Conservation (phyloP, 345 rosid genomes). For the Brassica juncea region DNA sequence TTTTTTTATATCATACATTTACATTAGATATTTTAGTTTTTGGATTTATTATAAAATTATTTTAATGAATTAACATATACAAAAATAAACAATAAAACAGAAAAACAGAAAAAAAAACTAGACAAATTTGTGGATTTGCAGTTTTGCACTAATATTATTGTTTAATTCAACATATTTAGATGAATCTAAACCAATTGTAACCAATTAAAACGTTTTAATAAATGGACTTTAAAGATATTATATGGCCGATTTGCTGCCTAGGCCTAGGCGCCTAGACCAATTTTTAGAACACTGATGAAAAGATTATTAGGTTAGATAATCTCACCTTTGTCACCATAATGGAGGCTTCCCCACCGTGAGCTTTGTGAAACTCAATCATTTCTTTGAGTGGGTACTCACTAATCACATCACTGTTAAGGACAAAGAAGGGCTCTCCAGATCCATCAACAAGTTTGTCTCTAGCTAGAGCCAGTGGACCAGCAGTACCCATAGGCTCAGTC, state of each 20-base stretch:
- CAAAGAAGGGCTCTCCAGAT: constrained; percentile 91
- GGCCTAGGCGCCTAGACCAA: no score
- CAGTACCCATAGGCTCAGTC: constrained; percentile 98
- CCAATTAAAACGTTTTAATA: no score
- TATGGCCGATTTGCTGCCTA: no score
- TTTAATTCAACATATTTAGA: no score
- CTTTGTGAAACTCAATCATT: constrained; percentile 83
- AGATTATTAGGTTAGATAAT: background rate
- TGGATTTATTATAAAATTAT: no score
- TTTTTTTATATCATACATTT: no score
- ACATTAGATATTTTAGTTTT: background rate
- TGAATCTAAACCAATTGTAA: background rate
- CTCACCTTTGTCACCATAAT: constrained; percentile 89
- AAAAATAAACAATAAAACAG: no score
- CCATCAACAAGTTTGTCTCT: constrained; percentile 83
- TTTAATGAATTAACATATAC: no score
- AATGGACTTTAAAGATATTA: no score
- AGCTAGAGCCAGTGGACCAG: constrained; percentile 98
- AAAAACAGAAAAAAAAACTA: background rate
- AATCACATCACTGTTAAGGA: constrained; percentile 99
- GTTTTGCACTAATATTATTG: background rate
- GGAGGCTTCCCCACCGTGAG: constrained; percentile 98
- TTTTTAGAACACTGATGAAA: background rate
- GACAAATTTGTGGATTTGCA: background rate
- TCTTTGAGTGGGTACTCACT: constrained; percentile 89